Evolutionary conservation across 1,139 yeast genomes (phyloP), one percentile per base, ranked within the genome.

Genomic region (Taphrina confusa): DNA sequence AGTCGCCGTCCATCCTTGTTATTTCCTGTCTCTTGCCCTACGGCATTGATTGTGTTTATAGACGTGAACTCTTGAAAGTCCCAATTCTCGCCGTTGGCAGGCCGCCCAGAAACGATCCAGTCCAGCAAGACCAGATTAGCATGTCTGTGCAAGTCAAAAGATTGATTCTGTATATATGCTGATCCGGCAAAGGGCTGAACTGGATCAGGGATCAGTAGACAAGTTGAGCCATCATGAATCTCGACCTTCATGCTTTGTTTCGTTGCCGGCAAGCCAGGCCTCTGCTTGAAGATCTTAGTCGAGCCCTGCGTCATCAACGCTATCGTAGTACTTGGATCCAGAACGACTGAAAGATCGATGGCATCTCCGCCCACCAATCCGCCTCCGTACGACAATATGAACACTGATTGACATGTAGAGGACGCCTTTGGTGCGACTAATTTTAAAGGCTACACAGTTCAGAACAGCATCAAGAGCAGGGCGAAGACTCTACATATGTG

Each of bases 301-400:
- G 55, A 42, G 12, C 63, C 63, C 34, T 61, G 63, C 2, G 61
- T 61, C 33, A 57, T 37, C 18, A 61, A 34, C 9, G 61, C 52
- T 9, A 61, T 45, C 20, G 47, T 42, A 8, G 58, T 45, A 27
- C 36, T 30, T 12, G 61, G 37, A 30, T 54, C 59, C 3, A 57
- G 8, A 3, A 20, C 11, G 16, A 51, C 57, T 9, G 31, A n/a
- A 6, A 61, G 42, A 2, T 14, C 42, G 11, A 61, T 51, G 11
- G 40, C 28, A 27, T 61, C 63, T 8, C 63, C 63, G 11, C 61
- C 61, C 46, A 61, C 63, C 25, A 61, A 55, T 3, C 63, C 63
- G 16, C 63, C 63, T 6, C 63, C 63, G 28, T 61, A 61, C 31
- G 58, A 57, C n/a, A 61, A 40, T 14, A 61, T 33, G 22, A 58